Conservation (phyloP, 2,329 filamentous ascomycete species). For the Colletotrichum tanaceti region DNA sequence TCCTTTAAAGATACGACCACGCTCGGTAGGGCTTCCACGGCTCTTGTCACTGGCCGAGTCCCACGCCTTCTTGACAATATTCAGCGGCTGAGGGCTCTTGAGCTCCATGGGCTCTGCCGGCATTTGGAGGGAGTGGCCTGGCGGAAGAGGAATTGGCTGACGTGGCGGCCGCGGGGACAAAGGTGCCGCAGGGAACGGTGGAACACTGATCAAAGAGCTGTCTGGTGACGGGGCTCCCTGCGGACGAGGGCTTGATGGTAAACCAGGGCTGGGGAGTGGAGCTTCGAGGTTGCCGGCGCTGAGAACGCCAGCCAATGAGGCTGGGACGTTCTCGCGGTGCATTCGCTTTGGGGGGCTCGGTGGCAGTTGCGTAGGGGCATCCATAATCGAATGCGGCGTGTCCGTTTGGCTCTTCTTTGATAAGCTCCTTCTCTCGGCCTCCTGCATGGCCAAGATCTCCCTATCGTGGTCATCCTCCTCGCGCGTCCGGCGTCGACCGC, state of each 20-base stretch:
- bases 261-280: conserved; percentile 67
- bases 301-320: conserved; percentile 66
- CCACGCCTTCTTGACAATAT: conserved; percentile 51
- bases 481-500: conserved; percentile 84
- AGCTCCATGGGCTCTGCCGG: conserved; percentile 53
- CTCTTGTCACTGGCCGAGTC: conserved; percentile 48
- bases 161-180: conserved; percentile 79
- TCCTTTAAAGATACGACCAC: conserved; percentile 75
- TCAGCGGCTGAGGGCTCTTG: conserved; percentile 55
- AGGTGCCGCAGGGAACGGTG: conserved; percentile 70
- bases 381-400: conserved; percentile 54
- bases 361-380: conserved; percentile 49
- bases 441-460: conserved; percentile 73
- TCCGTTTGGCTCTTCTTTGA: conserved; percentile 73
- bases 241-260: conserved; percentile 71
- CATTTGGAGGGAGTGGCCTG: conserved; percentile 74
- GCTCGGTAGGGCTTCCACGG: conserved; percentile 55
- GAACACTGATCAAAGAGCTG: conserved; percentile 63
- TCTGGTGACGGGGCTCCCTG: conserved; percentile 45
- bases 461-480: conserved; percentile 88
- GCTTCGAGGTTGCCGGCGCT: conserved; percentile 52
- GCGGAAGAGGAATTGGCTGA: conserved; percentile 78
- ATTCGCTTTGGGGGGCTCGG: conserved; percentile 52
- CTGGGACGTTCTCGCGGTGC: conserved; percentile 55
- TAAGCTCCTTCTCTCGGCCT: conserved; percentile 76